Conservation (phyloP, 2,329 filamentous ascomycete species). For the Phyllosticta citriasiana region DNA sequence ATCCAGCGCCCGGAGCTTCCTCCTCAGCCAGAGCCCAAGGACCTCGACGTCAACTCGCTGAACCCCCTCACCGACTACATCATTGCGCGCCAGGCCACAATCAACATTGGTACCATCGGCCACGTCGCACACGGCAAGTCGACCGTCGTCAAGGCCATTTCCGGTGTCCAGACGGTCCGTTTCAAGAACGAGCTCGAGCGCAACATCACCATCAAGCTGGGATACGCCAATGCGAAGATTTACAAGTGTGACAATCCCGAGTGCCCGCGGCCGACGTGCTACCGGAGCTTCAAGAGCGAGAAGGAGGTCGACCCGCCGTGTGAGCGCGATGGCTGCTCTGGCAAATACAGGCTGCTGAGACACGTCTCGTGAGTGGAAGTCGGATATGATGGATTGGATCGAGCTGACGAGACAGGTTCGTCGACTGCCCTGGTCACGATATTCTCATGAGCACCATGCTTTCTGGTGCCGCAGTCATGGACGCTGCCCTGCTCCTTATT, state of each 20-base stretch:
- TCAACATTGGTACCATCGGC: slow-evolving; percentile 97
- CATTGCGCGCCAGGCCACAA: slow-evolving; percentile 93
- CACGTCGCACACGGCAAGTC: slow-evolving; percentile 99
- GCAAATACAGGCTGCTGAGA: slow-evolving; percentile 78
- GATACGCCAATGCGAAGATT: slow-evolving; percentile 98
- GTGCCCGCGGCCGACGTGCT: slow-evolving; percentile 91
- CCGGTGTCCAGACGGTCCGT: slow-evolving; percentile 93
- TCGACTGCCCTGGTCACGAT: slow-evolving; percentile 98
- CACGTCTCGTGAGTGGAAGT: slow-evolving; percentile 73
- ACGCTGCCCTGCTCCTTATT: slow-evolving; percentile 90
- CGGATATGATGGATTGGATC: neutral
- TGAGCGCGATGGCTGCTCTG: slow-evolving; percentile 82
- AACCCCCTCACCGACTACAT: slow-evolving; percentile 90
- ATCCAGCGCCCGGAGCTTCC: slow-evolving; percentile 59
- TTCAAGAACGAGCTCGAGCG: slow-evolving; percentile 99
- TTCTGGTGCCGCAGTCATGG: slow-evolving; percentile 98
- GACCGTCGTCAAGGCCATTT: slow-evolving; percentile 98
- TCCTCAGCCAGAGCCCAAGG: slow-evolving; percentile 85
- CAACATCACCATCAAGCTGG: slow-evolving; percentile 99
- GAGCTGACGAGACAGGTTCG: slow-evolving; percentile 53
- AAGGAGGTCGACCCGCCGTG: slow-evolving; percentile 97
- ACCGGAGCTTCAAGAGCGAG: slow-evolving; percentile 94
- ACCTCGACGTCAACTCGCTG: slow-evolving; percentile 71
- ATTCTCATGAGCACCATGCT: slow-evolving; percentile 99
- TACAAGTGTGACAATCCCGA: slow-evolving; percentile 93